Percentiles rank a stretch among this genome's conserved stretches.
phyloP scores from a whole-genome alignment of 176 grass and related monocot genomes.

The Cenchrus fungigraminus region DNA sequence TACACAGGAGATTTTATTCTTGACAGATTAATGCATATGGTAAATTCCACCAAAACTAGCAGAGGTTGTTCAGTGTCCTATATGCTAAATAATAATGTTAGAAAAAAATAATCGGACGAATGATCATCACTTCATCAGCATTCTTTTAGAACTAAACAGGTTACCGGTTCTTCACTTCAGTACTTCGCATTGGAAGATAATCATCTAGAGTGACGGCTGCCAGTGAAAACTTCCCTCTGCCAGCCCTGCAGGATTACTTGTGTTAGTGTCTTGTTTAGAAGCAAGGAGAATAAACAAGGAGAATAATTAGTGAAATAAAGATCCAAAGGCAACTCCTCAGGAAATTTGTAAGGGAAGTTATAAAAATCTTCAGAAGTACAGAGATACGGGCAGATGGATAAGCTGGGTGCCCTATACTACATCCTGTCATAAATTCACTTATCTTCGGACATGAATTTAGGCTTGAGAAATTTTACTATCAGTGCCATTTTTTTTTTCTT shows the following conservation, averaged over 20 bases:
- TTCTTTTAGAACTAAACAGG: slow-evolving; percentile 23
- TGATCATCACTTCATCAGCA: neutral
- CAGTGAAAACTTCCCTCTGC: slow-evolving; percentile 49
- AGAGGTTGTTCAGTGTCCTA: neutral
- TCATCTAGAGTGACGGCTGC: slow-evolving; percentile 62
- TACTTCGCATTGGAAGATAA: slow-evolving; percentile 90
- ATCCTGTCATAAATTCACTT: neutral
- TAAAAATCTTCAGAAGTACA: neutral
- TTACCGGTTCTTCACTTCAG: slow-evolving; percentile 88
- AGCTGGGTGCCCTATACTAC: neutral
- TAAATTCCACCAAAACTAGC: neutral
- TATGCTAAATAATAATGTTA: neutral
- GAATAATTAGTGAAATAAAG: slow-evolving; percentile 1
- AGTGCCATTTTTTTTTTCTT: neutral
- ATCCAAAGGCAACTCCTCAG: neutral
- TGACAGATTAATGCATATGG: neutral
- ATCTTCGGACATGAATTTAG: neutral
- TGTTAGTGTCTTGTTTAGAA: slow-evolving; percentile 12
- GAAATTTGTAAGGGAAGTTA: neutral
- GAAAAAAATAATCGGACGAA: slow-evolving; percentile 7
- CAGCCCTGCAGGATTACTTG: slow-evolving; percentile 52
- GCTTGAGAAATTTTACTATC: neutral
- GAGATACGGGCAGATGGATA: neutral
- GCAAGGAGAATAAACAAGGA: neutral
- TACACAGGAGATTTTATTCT: neutral